phyloP scores from a whole-genome alignment of 2,329 filamentous ascomycete species.

The Teratosphaeria nubilosa region DNA sequence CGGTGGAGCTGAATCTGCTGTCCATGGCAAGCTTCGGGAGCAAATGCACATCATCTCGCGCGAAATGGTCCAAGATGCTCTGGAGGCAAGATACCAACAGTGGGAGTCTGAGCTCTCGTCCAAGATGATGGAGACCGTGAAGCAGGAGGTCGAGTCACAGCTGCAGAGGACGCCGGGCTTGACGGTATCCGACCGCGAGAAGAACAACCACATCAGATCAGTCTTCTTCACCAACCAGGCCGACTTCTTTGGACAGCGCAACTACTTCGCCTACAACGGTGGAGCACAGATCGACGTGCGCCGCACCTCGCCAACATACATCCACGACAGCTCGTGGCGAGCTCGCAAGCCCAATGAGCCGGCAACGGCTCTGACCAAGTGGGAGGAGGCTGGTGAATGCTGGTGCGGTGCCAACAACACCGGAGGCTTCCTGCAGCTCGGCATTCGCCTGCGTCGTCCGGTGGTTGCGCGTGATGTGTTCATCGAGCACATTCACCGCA shows the following conservation, averaged over 20 bases:
- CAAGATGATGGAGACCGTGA: not conserved
- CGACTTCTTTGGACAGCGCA: constrained; percentile 37
- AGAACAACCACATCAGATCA: not conserved
- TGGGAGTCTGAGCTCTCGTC: not conserved
- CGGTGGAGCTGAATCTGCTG: not conserved
- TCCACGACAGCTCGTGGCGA: not conserved
- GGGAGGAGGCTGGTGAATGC: constrained; percentile 75
- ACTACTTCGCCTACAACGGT: constrained; percentile 59
- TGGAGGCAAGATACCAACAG: constrained; percentile 9
- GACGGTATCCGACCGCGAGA: not conserved
- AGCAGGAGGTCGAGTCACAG: not conserved
- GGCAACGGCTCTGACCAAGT: constrained; percentile 50
- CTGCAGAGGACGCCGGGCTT: not conserved
- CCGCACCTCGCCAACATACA: constrained; percentile 47
- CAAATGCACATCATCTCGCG: constrained; percentile 6
- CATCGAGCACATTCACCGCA: constrained; percentile 37
- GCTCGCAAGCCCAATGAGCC: constrained; percentile 4
- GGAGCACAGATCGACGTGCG: constrained; percentile 55
- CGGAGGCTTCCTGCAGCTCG: constrained; percentile 50
- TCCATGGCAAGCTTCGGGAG: constrained; percentile 26
- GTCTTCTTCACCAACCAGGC: not conserved
- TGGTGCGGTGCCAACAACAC: constrained; percentile 56
- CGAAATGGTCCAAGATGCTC: constrained; percentile 4
- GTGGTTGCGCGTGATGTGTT: constrained; percentile 32
- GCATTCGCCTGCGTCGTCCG: constrained; percentile 37